Evolutionary conservation across 1,284 basidiomycete species (phyloP).

Genomic region (Exobasidium rhododendri): DNA sequence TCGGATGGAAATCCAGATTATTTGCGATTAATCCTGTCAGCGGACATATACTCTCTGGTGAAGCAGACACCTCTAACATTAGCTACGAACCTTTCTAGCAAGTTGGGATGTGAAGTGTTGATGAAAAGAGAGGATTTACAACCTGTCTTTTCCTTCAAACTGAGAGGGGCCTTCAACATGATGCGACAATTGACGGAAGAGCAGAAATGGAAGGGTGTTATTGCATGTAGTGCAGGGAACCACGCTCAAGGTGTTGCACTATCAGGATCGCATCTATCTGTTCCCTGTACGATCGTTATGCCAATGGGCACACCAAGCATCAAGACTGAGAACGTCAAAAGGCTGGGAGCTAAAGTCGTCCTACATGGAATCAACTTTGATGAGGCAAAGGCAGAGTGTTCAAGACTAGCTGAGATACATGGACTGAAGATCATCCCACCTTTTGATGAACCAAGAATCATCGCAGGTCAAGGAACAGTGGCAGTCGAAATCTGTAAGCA

Average conservation of each 20-base stretch:
- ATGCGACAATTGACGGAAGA: slow-evolving; percentile 86
- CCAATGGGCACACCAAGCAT: slow-evolving; percentile 90
- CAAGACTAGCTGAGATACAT: slow-evolving; percentile 72
- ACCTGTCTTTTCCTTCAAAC: slow-evolving; percentile 96
- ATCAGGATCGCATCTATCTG: slow-evolving; percentile 76
- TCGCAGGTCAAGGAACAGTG: slow-evolving; percentile 94
- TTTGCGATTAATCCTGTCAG: slow-evolving; percentile 82
- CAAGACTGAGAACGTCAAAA: slow-evolving; percentile 89
- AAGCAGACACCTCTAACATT: slow-evolving; percentile 86
- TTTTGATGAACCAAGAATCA: slow-evolving; percentile 93
- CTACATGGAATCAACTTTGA: slow-evolving; percentile 92
- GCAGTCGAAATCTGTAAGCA: slow-evolving; percentile 74
- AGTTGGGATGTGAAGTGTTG: slow-evolving; percentile 87
- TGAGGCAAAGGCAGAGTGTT: slow-evolving; percentile 91
- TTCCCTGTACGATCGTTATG: slow-evolving; percentile 98
- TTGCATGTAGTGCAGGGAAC: slow-evolving; percentile 97
- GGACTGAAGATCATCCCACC: slow-evolving; percentile 90
- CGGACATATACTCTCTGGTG: slow-evolving; percentile 90
- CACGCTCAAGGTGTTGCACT: slow-evolving; percentile 98
- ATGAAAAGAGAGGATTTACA: slow-evolving; percentile 93
- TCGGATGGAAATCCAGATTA: slow-evolving; percentile 81
- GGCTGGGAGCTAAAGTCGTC: slow-evolving; percentile 89
- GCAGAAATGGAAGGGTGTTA: slow-evolving; percentile 93
- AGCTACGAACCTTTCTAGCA: slow-evolving; percentile 78
- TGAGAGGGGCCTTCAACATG: slow-evolving; percentile 92